Percentiles rank a stretch among this genome's conserved stretches.
These are phyloP conservation scores for Allium cepa DNA, from an alignment of 106 monocot species.

Conservation along the genomic window DNA sequence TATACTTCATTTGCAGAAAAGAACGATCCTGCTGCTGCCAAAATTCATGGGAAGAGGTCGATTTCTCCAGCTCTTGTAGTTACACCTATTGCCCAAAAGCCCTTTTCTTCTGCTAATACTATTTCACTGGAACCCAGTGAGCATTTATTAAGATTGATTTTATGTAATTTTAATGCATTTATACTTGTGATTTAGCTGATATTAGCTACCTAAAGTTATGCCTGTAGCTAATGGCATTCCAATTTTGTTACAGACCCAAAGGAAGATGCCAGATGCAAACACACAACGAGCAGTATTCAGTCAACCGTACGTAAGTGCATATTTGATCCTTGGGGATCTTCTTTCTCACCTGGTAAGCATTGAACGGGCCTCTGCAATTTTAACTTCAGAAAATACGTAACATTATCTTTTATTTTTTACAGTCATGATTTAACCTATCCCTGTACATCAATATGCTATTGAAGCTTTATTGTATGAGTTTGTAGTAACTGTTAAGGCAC, in stretches of 20 bases:
- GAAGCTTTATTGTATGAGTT: too few relatives aligned
- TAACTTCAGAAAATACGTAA: too few relatives aligned
- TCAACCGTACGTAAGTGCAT: background rate
- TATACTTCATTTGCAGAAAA: conserved; percentile 8
- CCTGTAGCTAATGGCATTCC: background rate
- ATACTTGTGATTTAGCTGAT: background rate
- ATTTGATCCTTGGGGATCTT: background rate
- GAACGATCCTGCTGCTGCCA: background rate
- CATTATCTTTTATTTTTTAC: too few relatives aligned
- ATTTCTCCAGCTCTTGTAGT: conserved; percentile 1
- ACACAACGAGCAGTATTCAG: background rate
- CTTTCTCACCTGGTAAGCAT: conserved; percentile 8
- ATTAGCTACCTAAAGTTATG: background rate
- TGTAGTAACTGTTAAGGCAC: too few relatives aligned
- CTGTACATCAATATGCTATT: too few relatives aligned
- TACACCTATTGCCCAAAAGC: conserved; percentile 8
- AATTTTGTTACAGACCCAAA: background rate
- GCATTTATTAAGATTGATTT: background rate
- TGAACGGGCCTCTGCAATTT: too few relatives aligned
- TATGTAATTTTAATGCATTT: too few relatives aligned
- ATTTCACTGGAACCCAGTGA: conserved; percentile 8
- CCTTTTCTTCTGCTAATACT: background rate
- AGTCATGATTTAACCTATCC: too few relatives aligned
- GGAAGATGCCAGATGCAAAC: background rate
- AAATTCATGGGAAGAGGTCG: background rate